Percentiles rank a stretch among this genome's conserved stretches.
Evolutionary conservation across 352 stramenopile genomes (phyloP).

Genomic region (Pythium utonaiense): DNA sequence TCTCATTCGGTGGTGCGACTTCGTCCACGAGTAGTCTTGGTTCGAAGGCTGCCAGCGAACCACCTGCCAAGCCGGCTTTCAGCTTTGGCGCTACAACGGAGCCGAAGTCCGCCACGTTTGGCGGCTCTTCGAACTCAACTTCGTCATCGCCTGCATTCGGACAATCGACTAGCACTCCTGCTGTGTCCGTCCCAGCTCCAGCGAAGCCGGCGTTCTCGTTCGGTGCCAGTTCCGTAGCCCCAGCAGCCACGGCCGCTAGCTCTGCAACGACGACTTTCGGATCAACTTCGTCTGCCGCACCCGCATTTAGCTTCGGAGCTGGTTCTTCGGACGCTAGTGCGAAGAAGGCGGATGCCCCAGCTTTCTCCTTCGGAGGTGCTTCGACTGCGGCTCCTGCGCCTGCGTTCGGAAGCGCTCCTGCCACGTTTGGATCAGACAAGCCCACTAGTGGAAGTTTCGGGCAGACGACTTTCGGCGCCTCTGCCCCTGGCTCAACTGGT

Average conservation of each 20-base stretch:
- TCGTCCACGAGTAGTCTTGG: constrained; percentile 9
- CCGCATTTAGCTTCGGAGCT: constrained; percentile 28
- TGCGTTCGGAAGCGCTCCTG: constrained; percentile 16
- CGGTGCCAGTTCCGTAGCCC: constrained; percentile 3
- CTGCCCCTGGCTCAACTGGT: constrained; percentile 25
- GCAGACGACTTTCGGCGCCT: background rate
- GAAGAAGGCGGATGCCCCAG: constrained; percentile 17
- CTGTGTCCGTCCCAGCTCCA: background rate
- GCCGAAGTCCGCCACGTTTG: background rate
- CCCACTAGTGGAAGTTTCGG: constrained; percentile 25
- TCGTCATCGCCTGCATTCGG: background rate
- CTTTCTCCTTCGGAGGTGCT: constrained; percentile 32
- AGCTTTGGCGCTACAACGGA: constrained; percentile 28
- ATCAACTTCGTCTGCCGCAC: background rate
- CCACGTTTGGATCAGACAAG: background rate
- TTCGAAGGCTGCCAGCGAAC: background rate
- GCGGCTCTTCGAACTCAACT: background rate
- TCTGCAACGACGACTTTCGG: background rate
- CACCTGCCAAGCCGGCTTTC: constrained; percentile 27
- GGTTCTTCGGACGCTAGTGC: background rate
- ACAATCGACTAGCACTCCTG: background rate
- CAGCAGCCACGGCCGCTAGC: background rate
- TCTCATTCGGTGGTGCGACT: constrained; percentile 37
- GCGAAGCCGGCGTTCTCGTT: constrained; percentile 15
- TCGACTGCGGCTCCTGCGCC: background rate